These are phyloP conservation scores for Eucalyptus polybractea DNA, from an alignment of 345 rosid species.

Conservation along the genomic window DNA sequence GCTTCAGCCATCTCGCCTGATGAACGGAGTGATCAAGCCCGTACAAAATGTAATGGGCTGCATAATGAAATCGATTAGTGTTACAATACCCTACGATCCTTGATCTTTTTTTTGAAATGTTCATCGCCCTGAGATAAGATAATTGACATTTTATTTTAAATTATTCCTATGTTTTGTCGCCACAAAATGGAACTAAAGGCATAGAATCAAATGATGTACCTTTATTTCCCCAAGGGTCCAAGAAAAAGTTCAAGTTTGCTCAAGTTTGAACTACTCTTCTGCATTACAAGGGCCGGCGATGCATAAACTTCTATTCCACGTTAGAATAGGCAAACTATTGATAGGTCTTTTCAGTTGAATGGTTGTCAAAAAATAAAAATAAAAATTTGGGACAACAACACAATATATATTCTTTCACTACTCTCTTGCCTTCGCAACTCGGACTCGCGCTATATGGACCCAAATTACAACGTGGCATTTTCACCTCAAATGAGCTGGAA, in stretches of 20 bases:
- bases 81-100: neutral
- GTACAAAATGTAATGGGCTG: neutral
- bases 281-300: neutral
- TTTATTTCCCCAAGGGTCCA: neutral
- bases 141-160: neutral
- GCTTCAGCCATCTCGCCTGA: fast-evolving
- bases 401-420: neutral
- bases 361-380: neutral
- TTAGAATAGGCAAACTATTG: neutral
- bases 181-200: neutral
- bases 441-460: neutral
- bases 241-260: neutral
- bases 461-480: neutral
- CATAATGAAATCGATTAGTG: neutral
- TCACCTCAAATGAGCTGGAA: neutral
- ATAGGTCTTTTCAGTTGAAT: neutral
- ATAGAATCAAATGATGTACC: neutral
- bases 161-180: neutral
- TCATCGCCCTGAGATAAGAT: neutral
- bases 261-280: neutral
- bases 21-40: neutral
- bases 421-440: neutral
- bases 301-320: neutral
- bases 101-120: neutral
- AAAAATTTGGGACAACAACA: neutral